Evolutionary conservation across 2,329 filamentous ascomycete species (phyloP).

Genomic region (Thielaviopsis ethacetica): DNA sequence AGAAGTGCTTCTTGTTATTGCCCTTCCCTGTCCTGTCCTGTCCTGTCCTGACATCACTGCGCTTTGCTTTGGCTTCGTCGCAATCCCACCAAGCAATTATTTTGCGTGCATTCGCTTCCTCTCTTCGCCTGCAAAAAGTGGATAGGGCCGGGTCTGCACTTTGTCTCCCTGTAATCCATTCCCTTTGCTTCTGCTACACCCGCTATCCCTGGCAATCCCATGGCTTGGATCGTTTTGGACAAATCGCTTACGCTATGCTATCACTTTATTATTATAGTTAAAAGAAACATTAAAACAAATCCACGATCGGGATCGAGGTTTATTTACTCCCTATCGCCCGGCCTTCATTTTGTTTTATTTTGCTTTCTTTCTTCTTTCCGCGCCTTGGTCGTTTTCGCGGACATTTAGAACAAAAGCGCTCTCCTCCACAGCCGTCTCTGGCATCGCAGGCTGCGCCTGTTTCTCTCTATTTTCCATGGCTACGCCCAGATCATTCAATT

Average conservation of each 20-base stretch:
- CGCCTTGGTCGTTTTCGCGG: not conserved
- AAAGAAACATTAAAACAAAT: not conserved
- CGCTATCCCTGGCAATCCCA: not conserved
- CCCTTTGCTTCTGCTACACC: not conserved
- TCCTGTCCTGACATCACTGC: not conserved
- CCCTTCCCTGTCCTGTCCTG: not conserved
- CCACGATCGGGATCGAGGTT: not conserved
- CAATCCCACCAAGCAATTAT: not conserved
- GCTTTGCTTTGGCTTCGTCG: not conserved
- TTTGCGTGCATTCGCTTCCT: not conserved
- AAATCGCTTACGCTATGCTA: slow-evolving; percentile 3
- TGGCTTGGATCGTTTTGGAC: not conserved
- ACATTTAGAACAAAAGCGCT: not conserved
- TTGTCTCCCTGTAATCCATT: not conserved
- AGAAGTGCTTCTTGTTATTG: not conserved
- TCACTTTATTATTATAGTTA: not conserved
- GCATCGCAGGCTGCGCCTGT: not conserved
- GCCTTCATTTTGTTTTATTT: not conserved
- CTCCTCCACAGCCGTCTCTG: not conserved
- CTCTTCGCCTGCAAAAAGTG: not conserved
- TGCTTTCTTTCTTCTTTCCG: not conserved
- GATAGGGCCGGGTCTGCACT: not conserved
- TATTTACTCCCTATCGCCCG: not conserved
- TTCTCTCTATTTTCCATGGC: not conserved
- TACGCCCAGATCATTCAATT: not conserved